Conservation (phyloP, 2,329 filamentous ascomycete species). For the Macrophomina pseudophaseolina region DNA sequence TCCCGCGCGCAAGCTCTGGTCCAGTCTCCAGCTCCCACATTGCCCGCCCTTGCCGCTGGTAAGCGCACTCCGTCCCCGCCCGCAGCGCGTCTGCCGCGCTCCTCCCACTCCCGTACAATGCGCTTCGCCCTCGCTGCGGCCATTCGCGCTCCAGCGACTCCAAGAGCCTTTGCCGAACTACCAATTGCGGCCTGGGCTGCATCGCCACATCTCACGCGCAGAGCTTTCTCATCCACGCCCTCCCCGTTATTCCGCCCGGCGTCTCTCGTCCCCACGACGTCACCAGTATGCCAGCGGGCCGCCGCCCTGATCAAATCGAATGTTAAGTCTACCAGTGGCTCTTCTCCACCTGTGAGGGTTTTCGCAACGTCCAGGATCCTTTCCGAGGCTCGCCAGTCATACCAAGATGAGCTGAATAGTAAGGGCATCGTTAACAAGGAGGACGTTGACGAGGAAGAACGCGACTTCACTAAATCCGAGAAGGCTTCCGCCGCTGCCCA, state of each 20-base stretch:
- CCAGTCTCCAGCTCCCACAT: conserved; percentile 4
- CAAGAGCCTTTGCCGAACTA: conserved; percentile 28
- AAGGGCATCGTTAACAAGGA: conserved; percentile 42
- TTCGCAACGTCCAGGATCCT: conserved; percentile 15
- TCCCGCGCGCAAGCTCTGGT: conserved; percentile 12
- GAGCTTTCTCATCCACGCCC: conserved; percentile 3
- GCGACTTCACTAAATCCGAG: conserved; percentile 74
- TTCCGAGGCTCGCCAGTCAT: conserved; percentile 36
- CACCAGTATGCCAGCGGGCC: conserved; percentile 10
- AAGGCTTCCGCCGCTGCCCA: conserved; percentile 86
- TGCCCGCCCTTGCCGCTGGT: conserved; percentile 23
- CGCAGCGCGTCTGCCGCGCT: conserved; percentile 30
- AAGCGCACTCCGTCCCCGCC: conserved; percentile 1
- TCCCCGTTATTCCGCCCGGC: conserved; percentile 13
- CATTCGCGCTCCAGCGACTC: conserved; percentile 42
- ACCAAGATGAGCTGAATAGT: conserved; percentile 46
- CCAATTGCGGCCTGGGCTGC: conserved; percentile 19
- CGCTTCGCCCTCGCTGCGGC: conserved; percentile 35
- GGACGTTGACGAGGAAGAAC: conserved; percentile 56
- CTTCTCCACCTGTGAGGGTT: background rate
- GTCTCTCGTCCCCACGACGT: conserved; percentile 18
- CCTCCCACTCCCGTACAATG: conserved; percentile 27
- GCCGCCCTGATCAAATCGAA: conserved; percentile 1
- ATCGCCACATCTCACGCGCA: background rate
- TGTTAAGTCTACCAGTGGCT: background rate